Base-by-base conservation (phyloP, 2,329 filamentous ascomycete species). In the Penicillium concentricum region DNA sequence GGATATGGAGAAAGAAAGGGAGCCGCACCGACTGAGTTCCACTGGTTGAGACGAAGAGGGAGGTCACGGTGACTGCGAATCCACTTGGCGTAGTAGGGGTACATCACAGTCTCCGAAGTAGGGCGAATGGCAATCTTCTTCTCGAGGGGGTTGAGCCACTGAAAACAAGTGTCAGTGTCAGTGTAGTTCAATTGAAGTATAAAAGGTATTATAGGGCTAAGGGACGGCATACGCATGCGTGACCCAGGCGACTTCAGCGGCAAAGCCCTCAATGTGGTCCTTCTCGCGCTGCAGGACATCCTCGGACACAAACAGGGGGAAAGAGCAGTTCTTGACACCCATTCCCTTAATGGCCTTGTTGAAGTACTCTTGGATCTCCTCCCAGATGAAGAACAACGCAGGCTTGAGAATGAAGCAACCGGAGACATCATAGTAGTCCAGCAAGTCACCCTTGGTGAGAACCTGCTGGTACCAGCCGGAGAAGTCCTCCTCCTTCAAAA, bases 391-490 rank as follows among this genome's bases (percentile, higher is more conserved):
- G 74, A 84, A 88, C 18, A 85, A 87, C 58, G 82, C 80, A 48
- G 86, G 86, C 78, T 91, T 92, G 74, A 96, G 84, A 74, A 97
- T 94, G 77, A 96, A 97, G 80, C 95, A 97, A 47, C 92, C 91
- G n/a, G 92, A 91, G 60, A 97, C 93, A 78, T 96, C 90, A 71
- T 97, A 97, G 84, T 97, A 99, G 71, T 96, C 92, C 69, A 97
- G 88, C 89, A 99, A 90, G 74, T 97, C 91, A 67, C 91, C 91
- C 84, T 99, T 99, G 71, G 92, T 87, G 56, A 99, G 89, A 59
- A 97, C 90, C 78, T 99, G 93, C 78, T 96, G 91, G 78, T 99
- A 99, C 94, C 94, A 99, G 76, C 87, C 87, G 49, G 91, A 83
- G 73, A 99, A 94, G 78, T 97, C 91, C 46, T 90, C 88, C 47